A percentile compares a stretch with the other conserved stretches of the same genome.
These are phyloP conservation scores for Agroathelia rolfsii DNA, from an alignment of 1,284 basidiomycete species.

Conservation along the genomic window DNA sequence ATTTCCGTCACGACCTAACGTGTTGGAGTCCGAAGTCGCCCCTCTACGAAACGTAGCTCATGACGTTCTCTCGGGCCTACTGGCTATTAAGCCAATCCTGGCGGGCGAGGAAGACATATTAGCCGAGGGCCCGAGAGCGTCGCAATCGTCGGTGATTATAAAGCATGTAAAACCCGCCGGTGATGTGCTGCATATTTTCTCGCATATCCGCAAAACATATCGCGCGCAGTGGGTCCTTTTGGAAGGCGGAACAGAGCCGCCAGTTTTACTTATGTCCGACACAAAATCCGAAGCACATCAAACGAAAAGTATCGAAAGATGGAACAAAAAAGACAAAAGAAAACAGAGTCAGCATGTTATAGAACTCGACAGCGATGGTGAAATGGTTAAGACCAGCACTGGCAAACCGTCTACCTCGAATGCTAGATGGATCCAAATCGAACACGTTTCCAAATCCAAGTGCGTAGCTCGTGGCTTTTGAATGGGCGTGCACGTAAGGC, in stretches of 20 bases:
- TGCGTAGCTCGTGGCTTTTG: slow-evolving; percentile 28
- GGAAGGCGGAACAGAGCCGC: slow-evolving; percentile 32
- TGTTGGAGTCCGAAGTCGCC: slow-evolving; percentile 27
- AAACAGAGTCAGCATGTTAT: slow-evolving; percentile 12
- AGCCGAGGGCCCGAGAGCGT: slow-evolving; percentile 1
- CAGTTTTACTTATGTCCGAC: slow-evolving; percentile 8
- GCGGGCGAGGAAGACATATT: slow-evolving; percentile 5
- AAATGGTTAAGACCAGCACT: slow-evolving; percentile 1
- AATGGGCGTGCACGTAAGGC: slow-evolving; percentile 9
- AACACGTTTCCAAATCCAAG: slow-evolving; percentile 53
- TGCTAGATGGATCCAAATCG: slow-evolving; percentile 41
- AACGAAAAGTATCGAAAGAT: slow-evolving; percentile 5
- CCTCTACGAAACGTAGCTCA: slow-evolving; percentile 28
- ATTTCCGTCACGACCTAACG: slow-evolving; percentile 57
- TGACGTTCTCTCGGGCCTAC: slow-evolving; percentile 31
- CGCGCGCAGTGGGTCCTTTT: slow-evolving; percentile 65
- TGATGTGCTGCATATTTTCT: slow-evolving; percentile 78
- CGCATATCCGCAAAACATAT: slow-evolving; percentile 87
- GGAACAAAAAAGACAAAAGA: slow-evolving; percentile 9
- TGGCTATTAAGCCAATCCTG: slow-evolving; percentile 16
- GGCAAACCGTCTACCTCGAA: slow-evolving; percentile 7
- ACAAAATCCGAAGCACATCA: no score
- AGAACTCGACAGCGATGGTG: slow-evolving; percentile 10
- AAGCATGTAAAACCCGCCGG: slow-evolving; percentile 41
- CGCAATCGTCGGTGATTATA: slow-evolving; percentile 20